Evolutionary conservation across 495 filamentous ascomycete species (phyloP).

Genomic region (Neurospora cerealis): DNA sequence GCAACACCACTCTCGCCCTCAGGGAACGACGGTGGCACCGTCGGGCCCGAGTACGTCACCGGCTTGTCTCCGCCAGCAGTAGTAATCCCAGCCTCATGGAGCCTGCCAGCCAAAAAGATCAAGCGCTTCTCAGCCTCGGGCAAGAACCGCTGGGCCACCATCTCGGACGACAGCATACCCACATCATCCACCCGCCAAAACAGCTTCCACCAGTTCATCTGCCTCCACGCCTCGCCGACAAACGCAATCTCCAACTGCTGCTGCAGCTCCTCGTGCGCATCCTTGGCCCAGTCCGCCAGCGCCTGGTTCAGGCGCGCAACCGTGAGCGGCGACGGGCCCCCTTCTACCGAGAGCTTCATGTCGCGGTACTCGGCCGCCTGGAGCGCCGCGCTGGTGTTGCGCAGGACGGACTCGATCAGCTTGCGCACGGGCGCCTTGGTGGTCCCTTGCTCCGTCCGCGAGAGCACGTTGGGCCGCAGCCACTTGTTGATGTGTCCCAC

Average conservation of each 20-base stretch:
- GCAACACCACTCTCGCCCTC: background rate
- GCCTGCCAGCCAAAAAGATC: conserved; percentile 71
- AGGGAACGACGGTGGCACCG: background rate
- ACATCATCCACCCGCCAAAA: conserved; percentile 94
- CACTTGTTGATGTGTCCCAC: conserved; percentile 56
- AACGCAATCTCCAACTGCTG: conserved; percentile 68
- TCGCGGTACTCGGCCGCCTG: conserved; percentile 36
- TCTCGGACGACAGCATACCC: conserved; percentile 63
- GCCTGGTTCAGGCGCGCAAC: conserved; percentile 42
- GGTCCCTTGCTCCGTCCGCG: conserved; percentile 19
- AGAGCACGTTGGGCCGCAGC: conserved; percentile 45
- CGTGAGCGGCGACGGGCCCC: conserved; percentile 27
- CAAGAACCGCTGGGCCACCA: conserved; percentile 66
- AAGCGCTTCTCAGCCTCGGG: conserved; percentile 60
- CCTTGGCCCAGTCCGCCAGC: conserved; percentile 64
- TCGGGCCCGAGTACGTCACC: conserved; percentile 13
- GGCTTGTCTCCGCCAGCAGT: background rate
- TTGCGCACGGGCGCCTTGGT: conserved; percentile 54
- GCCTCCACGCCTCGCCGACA: conserved; percentile 56
- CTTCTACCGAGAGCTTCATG: conserved; percentile 7
- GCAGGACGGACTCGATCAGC: conserved; percentile 57
- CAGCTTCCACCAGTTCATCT: conserved; percentile 86
- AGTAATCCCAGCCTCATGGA: conserved; percentile 48
- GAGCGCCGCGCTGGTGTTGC: conserved; percentile 46
- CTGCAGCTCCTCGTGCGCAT: conserved; percentile 73